These are phyloP conservation scores for Marchantia paleacea DNA, from an alignment of 225 moss, liverwort and hornwort species.

Conservation along the genomic window DNA sequence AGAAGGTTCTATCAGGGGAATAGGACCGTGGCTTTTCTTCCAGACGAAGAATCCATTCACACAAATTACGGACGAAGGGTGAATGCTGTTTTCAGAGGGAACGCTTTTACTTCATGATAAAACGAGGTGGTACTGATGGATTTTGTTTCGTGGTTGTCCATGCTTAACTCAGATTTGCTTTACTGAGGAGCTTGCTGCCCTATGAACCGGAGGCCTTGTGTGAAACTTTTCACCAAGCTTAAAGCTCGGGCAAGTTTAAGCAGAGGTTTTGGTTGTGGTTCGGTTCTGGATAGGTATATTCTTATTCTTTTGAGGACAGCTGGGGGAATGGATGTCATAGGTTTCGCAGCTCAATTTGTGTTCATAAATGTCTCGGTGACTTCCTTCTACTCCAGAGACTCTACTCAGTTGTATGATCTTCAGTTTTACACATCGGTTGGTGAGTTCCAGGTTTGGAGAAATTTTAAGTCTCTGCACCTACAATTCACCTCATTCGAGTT, in stretches of 20 bases:
- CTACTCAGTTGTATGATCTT: constrained; percentile 16
- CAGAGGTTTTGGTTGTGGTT: constrained; percentile 6
- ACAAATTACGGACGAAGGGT: too few relatives aligned
- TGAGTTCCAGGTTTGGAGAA: constrained; percentile 8
- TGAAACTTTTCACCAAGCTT: constrained; percentile 5
- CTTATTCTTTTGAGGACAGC: constrained; percentile 37
- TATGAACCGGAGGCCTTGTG: constrained; percentile 2
- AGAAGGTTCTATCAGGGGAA: too few relatives aligned
- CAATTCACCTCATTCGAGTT: constrained; percentile 6
- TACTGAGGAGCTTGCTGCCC: constrained; percentile 3
- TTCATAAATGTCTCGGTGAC: constrained; percentile 6
- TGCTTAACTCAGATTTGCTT: not conserved
- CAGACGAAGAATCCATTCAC: too few relatives aligned
- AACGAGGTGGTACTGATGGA: too few relatives aligned
- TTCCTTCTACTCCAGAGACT: constrained; percentile 22
- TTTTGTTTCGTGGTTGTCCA: not conserved
- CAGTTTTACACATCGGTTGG: constrained; percentile 9
- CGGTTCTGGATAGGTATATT: constrained; percentile 26
- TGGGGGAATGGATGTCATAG: constrained; percentile 13
- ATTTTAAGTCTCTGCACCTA: not conserved
- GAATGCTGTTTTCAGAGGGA: too few relatives aligned
- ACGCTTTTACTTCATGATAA: too few relatives aligned
- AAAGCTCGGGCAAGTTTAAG: not conserved
- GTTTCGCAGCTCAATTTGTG: constrained; percentile 8
- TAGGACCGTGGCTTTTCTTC: too few relatives aligned